Conservation (phyloP, 2,329 filamentous ascomycete genomes). For the Aspergillus latus region DNA sequence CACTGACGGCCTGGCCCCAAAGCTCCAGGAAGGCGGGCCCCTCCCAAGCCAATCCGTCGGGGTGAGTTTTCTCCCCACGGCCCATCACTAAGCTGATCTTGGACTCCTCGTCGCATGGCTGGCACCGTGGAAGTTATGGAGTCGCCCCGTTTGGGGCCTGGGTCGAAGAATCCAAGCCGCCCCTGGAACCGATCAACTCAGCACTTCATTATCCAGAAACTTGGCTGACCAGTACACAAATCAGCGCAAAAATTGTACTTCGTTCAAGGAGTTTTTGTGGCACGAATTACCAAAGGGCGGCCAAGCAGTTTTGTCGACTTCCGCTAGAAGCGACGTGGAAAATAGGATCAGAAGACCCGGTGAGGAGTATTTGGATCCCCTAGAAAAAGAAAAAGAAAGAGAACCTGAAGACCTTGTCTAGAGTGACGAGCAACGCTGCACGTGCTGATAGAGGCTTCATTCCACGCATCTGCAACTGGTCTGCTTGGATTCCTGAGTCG, state of each 20-base stretch:
- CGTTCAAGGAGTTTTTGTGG: neutral
- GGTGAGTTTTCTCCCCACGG: neutral
- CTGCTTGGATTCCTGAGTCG: neutral
- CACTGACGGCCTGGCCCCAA: neutral
- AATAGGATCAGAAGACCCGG: neutral
- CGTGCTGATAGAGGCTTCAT: neutral
- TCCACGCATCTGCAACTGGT: neutral
- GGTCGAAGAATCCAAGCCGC: conserved; percentile 3
- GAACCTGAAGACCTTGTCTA: neutral
- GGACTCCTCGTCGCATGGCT: neutral
- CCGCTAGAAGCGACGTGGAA: conserved; percentile 14
- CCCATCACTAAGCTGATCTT: conserved; percentile 6
- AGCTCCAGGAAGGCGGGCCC: neutral
- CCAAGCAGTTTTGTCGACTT: neutral
- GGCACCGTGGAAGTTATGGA: neutral
- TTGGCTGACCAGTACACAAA: neutral
- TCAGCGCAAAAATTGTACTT: neutral
- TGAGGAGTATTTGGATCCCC: conserved; percentile 1
- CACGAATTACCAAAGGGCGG: neutral
- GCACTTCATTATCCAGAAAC: neutral
- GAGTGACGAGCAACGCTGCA: neutral
- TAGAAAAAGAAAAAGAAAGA: conserved; percentile 9
- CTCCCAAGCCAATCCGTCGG: neutral
- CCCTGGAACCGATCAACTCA: neutral
- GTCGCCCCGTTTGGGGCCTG: neutral